Percentiles rank a stretch among this genome's conserved stretches.
These are phyloP conservation scores for Clitoria ternatea DNA, from an alignment of 306 rosid genomes.

Conservation along the genomic window DNA sequence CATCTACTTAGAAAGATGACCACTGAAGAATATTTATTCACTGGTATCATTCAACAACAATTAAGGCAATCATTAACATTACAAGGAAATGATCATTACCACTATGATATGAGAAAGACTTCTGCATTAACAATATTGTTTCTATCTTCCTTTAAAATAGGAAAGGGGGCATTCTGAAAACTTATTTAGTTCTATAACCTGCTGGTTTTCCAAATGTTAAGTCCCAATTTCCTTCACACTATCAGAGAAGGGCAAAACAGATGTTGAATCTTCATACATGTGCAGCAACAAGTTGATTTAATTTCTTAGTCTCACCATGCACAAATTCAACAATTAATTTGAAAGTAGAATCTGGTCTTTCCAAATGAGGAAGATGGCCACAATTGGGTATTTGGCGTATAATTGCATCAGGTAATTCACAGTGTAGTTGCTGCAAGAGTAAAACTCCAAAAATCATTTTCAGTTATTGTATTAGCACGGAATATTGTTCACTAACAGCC, in stretches of 20 bases:
- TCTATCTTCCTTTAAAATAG: slow-evolving; percentile 3
- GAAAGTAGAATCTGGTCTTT: slow-evolving; percentile 60
- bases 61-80: slow-evolving; percentile 2
- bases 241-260: slow-evolving; percentile 1
- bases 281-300: slow-evolving; percentile 28
- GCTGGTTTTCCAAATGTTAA: slow-evolving; percentile 11
- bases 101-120: background rate
- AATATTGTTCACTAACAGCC: background rate
- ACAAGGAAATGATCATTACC: background rate
- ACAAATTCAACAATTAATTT: slow-evolving; percentile 62
- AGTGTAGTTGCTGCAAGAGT: slow-evolving; percentile 67
- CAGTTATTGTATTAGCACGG: background rate
- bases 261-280: slow-evolving; percentile 26
- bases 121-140: background rate
- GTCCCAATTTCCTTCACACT: slow-evolving; percentile 7
- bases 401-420: slow-evolving; percentile 70
- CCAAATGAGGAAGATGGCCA: slow-evolving; percentile 90
- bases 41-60: slow-evolving; percentile 3
- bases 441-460: slow-evolving; percentile 4
- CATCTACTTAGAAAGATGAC: background rate
- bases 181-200: slow-evolving; percentile 10
- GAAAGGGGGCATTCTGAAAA: slow-evolving; percentile 18
- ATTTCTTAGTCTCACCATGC: slow-evolving; percentile 37
- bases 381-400: slow-evolving; percentile 72
- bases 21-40: background rate